phyloP scores from a whole-genome alignment of 805 yeast genomes.

The Candida nanaspora region DNA sequence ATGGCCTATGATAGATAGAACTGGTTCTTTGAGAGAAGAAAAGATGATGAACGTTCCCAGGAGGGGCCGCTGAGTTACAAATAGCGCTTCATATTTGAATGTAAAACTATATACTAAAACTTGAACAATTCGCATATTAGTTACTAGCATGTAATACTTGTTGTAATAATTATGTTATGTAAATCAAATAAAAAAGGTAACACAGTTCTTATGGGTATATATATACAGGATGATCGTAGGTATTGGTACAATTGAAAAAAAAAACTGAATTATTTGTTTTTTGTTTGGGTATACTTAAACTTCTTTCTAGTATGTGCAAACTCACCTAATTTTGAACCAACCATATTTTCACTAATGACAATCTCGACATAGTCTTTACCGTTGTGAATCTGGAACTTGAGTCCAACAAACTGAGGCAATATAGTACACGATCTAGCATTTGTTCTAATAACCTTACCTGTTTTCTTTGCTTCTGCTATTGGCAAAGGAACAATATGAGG shows the following conservation, averaged over 20 bases:
- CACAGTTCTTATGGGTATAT: no score
- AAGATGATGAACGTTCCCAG: constrained; percentile 29
- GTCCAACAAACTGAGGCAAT: constrained; percentile 91
- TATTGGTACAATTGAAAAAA: no score
- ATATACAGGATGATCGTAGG: background rate
- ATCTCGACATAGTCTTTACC: constrained; percentile 91
- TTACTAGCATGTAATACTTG: background rate
- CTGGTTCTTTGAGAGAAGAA: constrained; percentile 75
- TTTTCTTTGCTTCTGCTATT: constrained; percentile 73
- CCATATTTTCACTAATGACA: constrained; percentile 90
- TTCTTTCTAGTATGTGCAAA: constrained; percentile 91
- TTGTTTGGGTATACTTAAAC: constrained; percentile 73
- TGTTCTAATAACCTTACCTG: constrained; percentile 87
- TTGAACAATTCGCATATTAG: background rate
- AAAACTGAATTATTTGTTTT: constrained; percentile 47
- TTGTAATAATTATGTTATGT: no score
- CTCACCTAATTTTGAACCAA: constrained; percentile 91
- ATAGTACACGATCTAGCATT: constrained; percentile 93
- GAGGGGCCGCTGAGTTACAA: constrained; percentile 7
- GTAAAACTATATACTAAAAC: no score
- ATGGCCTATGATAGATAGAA: constrained; percentile 81
- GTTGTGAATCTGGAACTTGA: constrained; percentile 91
- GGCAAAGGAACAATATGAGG: constrained; percentile 95
- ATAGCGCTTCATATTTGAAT: no score
- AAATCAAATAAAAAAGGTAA: no score